Evolutionary conservation across 192 early-diverging fungal species (phyloP).

Genomic region (Glomus cerebriforme): DNA sequence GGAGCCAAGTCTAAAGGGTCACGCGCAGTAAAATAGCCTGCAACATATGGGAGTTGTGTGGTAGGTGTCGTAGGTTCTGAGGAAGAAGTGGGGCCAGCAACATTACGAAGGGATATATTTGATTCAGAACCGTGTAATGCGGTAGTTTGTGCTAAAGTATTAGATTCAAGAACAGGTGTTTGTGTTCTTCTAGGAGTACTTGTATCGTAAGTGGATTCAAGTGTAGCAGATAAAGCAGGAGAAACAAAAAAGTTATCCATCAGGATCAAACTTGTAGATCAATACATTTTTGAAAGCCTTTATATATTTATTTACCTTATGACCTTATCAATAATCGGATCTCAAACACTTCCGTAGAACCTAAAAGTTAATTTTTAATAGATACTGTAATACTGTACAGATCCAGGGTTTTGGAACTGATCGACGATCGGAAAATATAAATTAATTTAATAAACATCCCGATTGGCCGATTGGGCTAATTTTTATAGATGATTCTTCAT

Average conservation of each 20-base stretch:
- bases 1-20: conserved; percentile 48
- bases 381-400: no score
- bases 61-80: not conserved
- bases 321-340: no score
- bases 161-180: not conserved
- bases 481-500: no score
- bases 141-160: conserved; percentile 10
- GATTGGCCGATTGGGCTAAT: no score
- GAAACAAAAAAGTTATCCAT: not conserved
- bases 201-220: not conserved
- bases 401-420: no score
- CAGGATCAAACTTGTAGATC: no score
- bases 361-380: no score
- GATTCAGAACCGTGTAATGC: conserved; percentile 1
- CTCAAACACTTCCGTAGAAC: no score
- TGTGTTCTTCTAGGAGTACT: not conserved
- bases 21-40: conserved; percentile 34
- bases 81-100: not conserved
- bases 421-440: no score
- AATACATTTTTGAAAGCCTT: no score
- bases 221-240: not conserved
- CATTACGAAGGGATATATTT: conserved; percentile 15
- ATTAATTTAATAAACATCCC: no score
- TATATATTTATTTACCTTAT: no score
- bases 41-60: not conserved